Conservation (phyloP, 305 asterid genomes). For the Coffea humblotiana region DNA sequence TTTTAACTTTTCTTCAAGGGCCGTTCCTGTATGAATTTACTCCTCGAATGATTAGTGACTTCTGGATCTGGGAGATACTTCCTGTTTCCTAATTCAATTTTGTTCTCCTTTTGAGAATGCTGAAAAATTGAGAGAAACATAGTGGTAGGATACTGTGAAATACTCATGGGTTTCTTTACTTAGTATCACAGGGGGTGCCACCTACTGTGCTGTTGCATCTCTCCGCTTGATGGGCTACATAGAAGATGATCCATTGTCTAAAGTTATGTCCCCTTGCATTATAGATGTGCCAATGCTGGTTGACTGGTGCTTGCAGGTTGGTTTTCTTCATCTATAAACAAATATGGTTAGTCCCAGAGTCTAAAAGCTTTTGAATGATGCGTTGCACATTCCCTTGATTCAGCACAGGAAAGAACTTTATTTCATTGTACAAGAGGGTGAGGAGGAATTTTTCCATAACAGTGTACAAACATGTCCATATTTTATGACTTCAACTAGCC, state of each 20-base stretch:
- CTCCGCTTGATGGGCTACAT: constrained; percentile 89
- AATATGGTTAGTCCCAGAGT: constrained; percentile 2
- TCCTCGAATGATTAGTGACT: neutral
- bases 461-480: neutral
- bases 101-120: neutral
- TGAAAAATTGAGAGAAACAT: neutral
- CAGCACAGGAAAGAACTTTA: neutral
- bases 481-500: too few relatives aligned
- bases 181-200: constrained; percentile 98
- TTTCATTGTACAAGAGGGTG: neutral
- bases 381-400: neutral
- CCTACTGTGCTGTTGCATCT: constrained; percentile 98
- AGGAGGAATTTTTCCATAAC: neutral
- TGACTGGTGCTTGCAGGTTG: constrained; percentile 90
- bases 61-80: neutral
- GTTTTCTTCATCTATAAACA: constrained; percentile 18
- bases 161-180: constrained; percentile 58
- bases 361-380: constrained; percentile 2
- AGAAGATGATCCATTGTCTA: constrained; percentile 55
- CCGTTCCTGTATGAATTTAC: neutral
- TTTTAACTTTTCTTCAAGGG: neutral
- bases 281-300: constrained; percentile 70
- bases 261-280: constrained; percentile 38
- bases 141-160: neutral
- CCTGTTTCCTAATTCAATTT: neutral